These are phyloP conservation scores for Acanthamoeba sp. DNA, from an alignment of 208 protist species.

Conservation along the genomic window DNA sequence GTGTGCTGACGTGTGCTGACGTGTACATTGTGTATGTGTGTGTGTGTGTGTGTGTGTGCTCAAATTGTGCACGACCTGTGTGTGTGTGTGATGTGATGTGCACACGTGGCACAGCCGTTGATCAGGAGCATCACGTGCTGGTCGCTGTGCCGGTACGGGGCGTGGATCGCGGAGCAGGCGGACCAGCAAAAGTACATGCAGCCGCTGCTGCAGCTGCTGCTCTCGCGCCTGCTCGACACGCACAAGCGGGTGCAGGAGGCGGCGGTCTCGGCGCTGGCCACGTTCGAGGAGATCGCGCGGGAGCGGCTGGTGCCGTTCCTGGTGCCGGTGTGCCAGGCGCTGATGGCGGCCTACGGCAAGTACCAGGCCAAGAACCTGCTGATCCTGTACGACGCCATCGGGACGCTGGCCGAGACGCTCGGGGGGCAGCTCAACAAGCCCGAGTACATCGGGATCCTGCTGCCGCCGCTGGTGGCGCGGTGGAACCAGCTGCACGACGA, in stretches of 20 bases:
- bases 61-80: background rate
- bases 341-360: slow-evolving; percentile 87
- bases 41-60: slow-evolving; percentile 23
- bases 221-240: slow-evolving; percentile 88
- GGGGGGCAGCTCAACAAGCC: slow-evolving; percentile 82
- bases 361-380: slow-evolving; percentile 89
- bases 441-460: slow-evolving; percentile 81
- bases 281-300: slow-evolving; percentile 88
- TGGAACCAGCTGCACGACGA: slow-evolving; percentile 86
- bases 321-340: slow-evolving; percentile 83
- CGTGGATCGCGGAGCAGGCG: slow-evolving; percentile 85
- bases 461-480: slow-evolving; percentile 86
- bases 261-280: slow-evolving; percentile 90
- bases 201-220: slow-evolving; percentile 83
- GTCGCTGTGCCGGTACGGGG: slow-evolving; percentile 89
- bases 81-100: background rate
- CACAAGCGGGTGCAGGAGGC: slow-evolving; percentile 92
- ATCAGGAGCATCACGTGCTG: slow-evolving; percentile 91
- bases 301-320: slow-evolving; percentile 85
- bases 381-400: slow-evolving; percentile 89
- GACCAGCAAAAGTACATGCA: slow-evolving; percentile 66
- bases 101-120: slow-evolving; percentile 83
- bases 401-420: slow-evolving; percentile 86
- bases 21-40: background rate
- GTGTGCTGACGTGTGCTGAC: no score